Evolutionary conservation across 108 stramenopile species (phyloP), one percentile per base, ranked within the genome.

Genomic region (Pseudonitzschia pungens): DNA sequence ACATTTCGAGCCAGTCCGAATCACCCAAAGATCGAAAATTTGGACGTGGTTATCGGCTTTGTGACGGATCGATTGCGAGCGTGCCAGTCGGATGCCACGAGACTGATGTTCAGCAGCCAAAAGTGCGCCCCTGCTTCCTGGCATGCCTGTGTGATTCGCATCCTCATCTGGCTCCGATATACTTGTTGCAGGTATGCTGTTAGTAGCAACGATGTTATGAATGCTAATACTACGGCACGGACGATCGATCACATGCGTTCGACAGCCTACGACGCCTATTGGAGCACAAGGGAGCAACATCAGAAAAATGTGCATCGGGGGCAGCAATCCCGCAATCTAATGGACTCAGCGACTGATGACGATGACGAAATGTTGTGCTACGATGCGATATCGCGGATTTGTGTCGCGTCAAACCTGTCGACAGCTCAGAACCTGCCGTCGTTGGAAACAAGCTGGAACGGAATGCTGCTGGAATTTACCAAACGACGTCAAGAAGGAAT

Each of bases 281-380:
- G 85, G 82, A 52, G 40, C 12, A 72, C 18, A 1, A 29, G 43
- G 42, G 40, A 1, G 0, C 63, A 0, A 40, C 26, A 59, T 7
- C 28, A 10, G 5, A 11, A 57, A 57, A 3, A 7, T 40, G 54
- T 5, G 54, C 22, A 26, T 24, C 1, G 45, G 18, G 28, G 45
- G 0, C 9, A 51, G 14, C 64, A 65, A 31, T n/a, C 42, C 42
- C 42, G 6, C 11, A 11, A 9, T 11, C 9, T 11, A 48, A 8
- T 48, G 16, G 18, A 48, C 1, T 48, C 45, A 18, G 18, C 45
- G 18, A 18, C 45, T 40, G 3, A 20, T 21, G 43, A 48, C 20
- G 71, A 75, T 36, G 82, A 83, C 72, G 82, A 78, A 75, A 76
- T 78, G 65, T 50, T 83, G 40, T 74, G 74, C 40, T 83, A 69